phyloP scores from a whole-genome alignment of 1,284 basidiomycete species.

The Cutaneotrichosporon arboriforme region DNA sequence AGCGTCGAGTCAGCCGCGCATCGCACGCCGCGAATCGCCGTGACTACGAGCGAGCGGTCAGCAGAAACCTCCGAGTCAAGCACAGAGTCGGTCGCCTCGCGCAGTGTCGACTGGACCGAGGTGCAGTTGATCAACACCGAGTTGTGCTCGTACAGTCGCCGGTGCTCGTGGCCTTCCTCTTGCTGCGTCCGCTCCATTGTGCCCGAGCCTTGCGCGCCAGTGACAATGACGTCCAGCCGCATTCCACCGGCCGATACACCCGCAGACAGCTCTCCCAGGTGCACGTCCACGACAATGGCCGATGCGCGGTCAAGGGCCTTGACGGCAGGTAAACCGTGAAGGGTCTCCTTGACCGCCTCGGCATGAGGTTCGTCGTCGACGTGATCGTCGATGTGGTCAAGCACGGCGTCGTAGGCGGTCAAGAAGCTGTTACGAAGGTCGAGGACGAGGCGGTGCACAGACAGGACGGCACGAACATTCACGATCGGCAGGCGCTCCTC shows the following conservation, averaged over 20 bases:
- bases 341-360: background rate
- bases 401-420: conserved; percentile 7
- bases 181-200: conserved; percentile 4
- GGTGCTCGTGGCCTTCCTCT: background rate
- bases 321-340: conserved; percentile 7
- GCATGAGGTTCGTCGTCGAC: too few relatives aligned
- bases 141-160: background rate
- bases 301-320: conserved; percentile 6
- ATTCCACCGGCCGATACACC: conserved; percentile 22
- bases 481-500: conserved; percentile 14
- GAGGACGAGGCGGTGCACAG: conserved; percentile 17
- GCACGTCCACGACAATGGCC: conserved; percentile 16
- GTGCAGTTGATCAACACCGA: conserved; percentile 6
- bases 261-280: conserved; percentile 10
- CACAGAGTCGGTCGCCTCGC: background rate
- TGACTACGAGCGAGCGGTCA: conserved; percentile 9
- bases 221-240: conserved; percentile 13
- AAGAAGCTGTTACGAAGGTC: conserved; percentile 31
- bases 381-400: conserved; percentile 12
- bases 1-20: conserved; percentile 1
- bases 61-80: background rate
- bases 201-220: conserved; percentile 5
- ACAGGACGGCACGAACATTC: conserved; percentile 18
- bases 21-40: background rate
- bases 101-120: background rate